Evolutionary conservation across 2,329 filamentous ascomycete species (phyloP).

Genomic region (Clonostachys solani): DNA sequence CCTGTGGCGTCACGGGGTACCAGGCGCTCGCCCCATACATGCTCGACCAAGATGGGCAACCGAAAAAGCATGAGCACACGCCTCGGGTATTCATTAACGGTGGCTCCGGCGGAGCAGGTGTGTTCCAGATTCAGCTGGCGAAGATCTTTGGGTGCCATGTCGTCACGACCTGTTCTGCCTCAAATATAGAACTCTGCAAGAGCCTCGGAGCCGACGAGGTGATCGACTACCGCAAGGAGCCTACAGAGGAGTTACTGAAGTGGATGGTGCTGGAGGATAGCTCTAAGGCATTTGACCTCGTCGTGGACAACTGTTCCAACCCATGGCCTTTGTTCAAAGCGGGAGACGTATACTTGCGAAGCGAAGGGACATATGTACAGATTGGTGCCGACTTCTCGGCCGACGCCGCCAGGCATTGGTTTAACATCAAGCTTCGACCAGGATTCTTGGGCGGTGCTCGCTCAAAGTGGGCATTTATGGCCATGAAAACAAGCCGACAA

Average conservation of each 20-base stretch:
- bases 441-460: slow-evolving; percentile 1
- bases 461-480: background rate
- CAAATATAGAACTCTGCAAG: slow-evolving; percentile 23
- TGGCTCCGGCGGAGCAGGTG: slow-evolving; percentile 28
- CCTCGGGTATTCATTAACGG: slow-evolving; percentile 17
- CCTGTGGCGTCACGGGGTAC: slow-evolving; percentile 13
- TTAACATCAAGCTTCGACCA: slow-evolving; percentile 7
- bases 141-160: slow-evolving; percentile 23
- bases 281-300: slow-evolving; percentile 11
- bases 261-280: background rate
- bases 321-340: slow-evolving; percentile 12
- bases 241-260: slow-evolving; percentile 2
- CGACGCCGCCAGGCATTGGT: slow-evolving; percentile 6
- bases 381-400: slow-evolving; percentile 6
- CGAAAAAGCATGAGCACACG: slow-evolving; percentile 22
- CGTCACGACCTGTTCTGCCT: slow-evolving; percentile 24
- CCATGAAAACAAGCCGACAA: slow-evolving; percentile 3
- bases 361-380: slow-evolving; percentile 11
- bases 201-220: slow-evolving; percentile 27
- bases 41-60: background rate
- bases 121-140: slow-evolving; percentile 29
- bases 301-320: slow-evolving; percentile 17
- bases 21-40: slow-evolving; percentile 9
- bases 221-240: slow-evolving; percentile 22
- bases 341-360: slow-evolving; percentile 8